phyloP scores from a whole-genome alignment of 768 basidiomycete species.

The Boletellus ananiceps region DNA sequence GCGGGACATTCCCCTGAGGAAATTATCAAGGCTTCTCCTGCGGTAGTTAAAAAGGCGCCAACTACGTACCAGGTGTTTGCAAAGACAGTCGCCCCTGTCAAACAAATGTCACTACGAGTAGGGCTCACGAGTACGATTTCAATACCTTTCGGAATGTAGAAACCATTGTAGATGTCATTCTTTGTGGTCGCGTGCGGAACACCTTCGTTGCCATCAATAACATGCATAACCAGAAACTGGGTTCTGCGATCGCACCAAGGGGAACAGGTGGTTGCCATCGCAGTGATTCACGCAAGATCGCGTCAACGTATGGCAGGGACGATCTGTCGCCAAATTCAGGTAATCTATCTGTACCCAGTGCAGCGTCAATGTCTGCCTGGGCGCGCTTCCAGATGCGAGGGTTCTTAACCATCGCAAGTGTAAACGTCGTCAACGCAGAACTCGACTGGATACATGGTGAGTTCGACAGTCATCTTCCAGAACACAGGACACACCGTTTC shows the following conservation, averaged over 20 bases:
- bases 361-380: slow-evolving; percentile 1
- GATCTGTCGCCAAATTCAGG: slow-evolving; percentile 7
- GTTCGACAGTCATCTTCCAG: background rate
- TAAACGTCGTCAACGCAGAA: background rate
- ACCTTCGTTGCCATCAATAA: background rate
- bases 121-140: background rate
- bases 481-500: slow-evolving; percentile 9
- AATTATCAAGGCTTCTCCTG: too few species aligned
- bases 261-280: slow-evolving; percentile 6
- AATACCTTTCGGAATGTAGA: slow-evolving; percentile 4
- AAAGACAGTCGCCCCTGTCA: slow-evolving; percentile 10
- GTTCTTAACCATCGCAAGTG: slow-evolving; percentile 10
- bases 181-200: background rate
- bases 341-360: background rate
- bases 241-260: background rate
- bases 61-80: slow-evolving; percentile 12
- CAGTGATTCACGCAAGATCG: background rate
- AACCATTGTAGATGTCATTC: slow-evolving; percentile 3
- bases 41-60: background rate
- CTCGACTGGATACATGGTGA: background rate
- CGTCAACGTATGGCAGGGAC: slow-evolving; percentile 2
- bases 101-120: background rate
- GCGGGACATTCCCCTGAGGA: slow-evolving; percentile 16
- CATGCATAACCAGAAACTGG: background rate
- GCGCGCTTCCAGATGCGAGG: slow-evolving; percentile 4